Base-by-base conservation (phyloP, 1,284 basidiomycete genomes). In the Papiliotrema flavescens region DNA sequence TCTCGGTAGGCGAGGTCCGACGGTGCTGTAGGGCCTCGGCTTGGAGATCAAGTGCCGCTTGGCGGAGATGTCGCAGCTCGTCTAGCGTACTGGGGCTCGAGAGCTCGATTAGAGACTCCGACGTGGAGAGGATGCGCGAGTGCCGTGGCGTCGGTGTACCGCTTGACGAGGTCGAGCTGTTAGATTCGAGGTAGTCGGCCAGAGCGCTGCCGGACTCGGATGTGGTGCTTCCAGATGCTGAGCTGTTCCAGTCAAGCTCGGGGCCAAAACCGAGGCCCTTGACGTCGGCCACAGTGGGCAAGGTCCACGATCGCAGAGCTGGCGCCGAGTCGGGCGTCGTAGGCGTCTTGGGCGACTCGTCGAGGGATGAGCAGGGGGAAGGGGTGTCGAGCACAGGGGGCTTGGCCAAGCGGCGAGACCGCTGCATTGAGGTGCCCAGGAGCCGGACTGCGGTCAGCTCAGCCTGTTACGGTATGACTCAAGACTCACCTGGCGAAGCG, bases 1-100 rank as follows among this genome's bases (percentile, higher is more conserved):
- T 37, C 19, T 41, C 42, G 50, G 28, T 23, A 13, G 22, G 47
- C 40, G 14, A 5, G 20, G 39, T 3, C 17, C 17, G 19, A 24
- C 36, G 45, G 22, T 2, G 34, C 14, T 36, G 26, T n/a, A n/a
- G 7, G 3, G 13, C 32, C 40, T n/a, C 3, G 17, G 20, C 8
- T 45, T 46, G 34, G 14, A 53, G 45, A 20, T 53, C 45, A 13
- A 32, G 2, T 26, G 51, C 51, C 36, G 51, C 51, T 53, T 47
- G 51, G 17, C 51, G 51, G 6, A 53, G 36, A 32, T 53, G 19
- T 28, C 23, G 23, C 8, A 53, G 32, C 34, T 53, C 44, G 2
- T 47, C 51, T 34, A 53, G 20, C 11, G 51, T 47, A 8, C 8
- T 28, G 20, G 51, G 51, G 22, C 8, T 28, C 11, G 51, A 22